Percentiles rank a stretch among this genome's conserved stretches.
Conservation (phyloP, 202 grass and related monocot genomes). For the Zizania palustris region DNA sequence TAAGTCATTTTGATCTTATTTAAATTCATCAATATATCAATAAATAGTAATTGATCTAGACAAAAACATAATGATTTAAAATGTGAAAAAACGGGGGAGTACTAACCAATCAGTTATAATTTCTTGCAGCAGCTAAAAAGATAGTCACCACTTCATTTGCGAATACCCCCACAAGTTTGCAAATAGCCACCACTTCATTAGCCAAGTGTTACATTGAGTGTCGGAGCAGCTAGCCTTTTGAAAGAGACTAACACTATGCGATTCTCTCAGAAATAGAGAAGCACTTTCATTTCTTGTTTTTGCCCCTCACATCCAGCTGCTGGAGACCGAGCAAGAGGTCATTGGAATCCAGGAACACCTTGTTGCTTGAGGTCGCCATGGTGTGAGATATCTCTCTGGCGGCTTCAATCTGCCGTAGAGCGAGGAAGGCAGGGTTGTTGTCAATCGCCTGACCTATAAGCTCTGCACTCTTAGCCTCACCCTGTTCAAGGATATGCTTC, state of each 20-base stretch:
- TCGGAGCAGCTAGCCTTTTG: slow-evolving; percentile 5
- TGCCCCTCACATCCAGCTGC: slow-evolving; percentile 49
- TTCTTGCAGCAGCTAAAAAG: not conserved
- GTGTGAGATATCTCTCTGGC: slow-evolving; percentile 91
- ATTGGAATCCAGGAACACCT: slow-evolving; percentile 77
- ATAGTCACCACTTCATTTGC: not conserved
- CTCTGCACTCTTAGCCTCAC: slow-evolving; percentile 97
- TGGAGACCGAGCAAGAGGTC: slow-evolving; percentile 89
- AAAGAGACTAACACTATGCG: not conserved
- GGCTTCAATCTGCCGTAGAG: slow-evolving; percentile 86
- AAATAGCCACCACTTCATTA: not conserved
- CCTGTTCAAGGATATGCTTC: slow-evolving; percentile 53
- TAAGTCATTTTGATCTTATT: no score
- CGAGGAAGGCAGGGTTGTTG: slow-evolving; percentile 85
- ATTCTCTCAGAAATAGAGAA: slow-evolving; percentile 21
- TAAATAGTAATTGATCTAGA: no score
- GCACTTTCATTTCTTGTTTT: slow-evolving; percentile 56
- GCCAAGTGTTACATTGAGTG: not conserved
- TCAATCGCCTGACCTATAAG: slow-evolving; percentile 86
- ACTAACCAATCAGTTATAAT: not conserved
- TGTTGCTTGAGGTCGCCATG: slow-evolving; percentile 77
- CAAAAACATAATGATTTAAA: no score
- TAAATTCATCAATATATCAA: no score
- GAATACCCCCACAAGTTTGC: not conserved
- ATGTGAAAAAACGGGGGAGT: no score